Evolutionary conservation across 805 yeast species (phyloP), one percentile per base, ranked within the genome.

Genomic region (Ogataea zsoltii): DNA sequence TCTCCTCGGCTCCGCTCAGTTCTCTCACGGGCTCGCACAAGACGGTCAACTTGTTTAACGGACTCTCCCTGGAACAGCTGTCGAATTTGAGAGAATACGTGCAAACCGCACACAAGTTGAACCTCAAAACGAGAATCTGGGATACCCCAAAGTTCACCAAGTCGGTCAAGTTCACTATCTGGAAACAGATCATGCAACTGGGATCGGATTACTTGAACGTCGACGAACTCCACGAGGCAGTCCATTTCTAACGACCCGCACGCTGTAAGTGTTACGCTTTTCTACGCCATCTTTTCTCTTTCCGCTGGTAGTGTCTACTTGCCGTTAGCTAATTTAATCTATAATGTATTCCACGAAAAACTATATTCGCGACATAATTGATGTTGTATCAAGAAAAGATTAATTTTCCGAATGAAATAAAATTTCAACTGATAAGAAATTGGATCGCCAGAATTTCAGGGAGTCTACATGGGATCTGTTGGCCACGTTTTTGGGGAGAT

Each of bases 141-240:
- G 90, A 83, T 21, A 83, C 81, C 5, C 82, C 88, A 1, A 68
- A 68, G 25, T 83, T 88, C 85, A 89, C 91, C 2, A 55, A 61
- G 3, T 49, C 59, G 7, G 58, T 69, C 23, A 70, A 80, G 45
- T 62, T 75, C 42, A 58, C 60, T 6, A 74, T 82, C 30, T 78
- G 85, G 79, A 56, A 59, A 45, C 78, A 76, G 48, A 63, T 80
- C 18, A 59, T 72, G 32, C 66, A 62, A 17, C 46, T 70, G 18
- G 82, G 80, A 6, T 69, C 76, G 12, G 90, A 84, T 59, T 69
- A 76, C 45, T 58, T 85, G 38, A 85, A 83, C 54, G 80, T 77
- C 3, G 88, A 85, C 58, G 83, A 82, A 51, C 63, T 85, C n/a
- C 51, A 62, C 12, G 58, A 55, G 16, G 51, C 55, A 26, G 26